phyloP scores from a whole-genome alignment of 345 rosid species.

The Salix brachista region DNA sequence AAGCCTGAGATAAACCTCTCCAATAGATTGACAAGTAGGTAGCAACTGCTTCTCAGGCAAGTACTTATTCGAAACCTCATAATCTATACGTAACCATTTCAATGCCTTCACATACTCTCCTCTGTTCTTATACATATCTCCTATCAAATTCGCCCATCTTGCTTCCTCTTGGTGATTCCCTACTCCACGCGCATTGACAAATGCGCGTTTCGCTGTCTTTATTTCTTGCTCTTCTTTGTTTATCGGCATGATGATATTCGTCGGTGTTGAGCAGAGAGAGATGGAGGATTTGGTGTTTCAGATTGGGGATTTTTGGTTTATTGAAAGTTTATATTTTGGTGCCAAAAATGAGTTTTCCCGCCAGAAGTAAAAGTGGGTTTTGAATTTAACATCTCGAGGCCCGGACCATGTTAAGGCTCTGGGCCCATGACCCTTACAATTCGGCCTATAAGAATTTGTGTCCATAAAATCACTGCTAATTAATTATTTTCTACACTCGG shows the following conservation, averaged over 20 bases:
- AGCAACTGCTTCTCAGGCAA: conserved; percentile 69
- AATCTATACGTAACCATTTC: conserved; percentile 76
- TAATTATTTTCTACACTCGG: too few species aligned
- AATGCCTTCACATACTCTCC: conserved; percentile 93
- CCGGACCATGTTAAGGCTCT: too few species aligned
- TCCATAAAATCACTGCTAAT: too few species aligned
- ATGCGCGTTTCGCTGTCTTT: conserved; percentile 57
- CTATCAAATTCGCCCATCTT: conserved; percentile 86
- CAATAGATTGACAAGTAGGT: conserved; percentile 87
- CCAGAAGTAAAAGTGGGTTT: too few species aligned
- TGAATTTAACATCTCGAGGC: too few species aligned
- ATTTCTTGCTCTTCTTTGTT: conserved; percentile 40
- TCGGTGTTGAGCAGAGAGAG: neutral
- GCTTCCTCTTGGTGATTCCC: conserved; percentile 90
- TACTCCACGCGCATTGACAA: conserved; percentile 52
- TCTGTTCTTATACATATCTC: conserved; percentile 65
- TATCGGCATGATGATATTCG: conserved; percentile 28
- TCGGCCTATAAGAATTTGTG: too few species aligned
- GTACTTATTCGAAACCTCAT: conserved; percentile 57
- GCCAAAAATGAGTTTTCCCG: too few species aligned
- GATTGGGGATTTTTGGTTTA: neutral
- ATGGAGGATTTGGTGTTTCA: neutral
- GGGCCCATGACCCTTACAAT: too few species aligned
- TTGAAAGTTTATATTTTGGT: neutral
- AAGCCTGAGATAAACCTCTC: conserved; percentile 77